A percentile compares a stretch with the other conserved stretches of the same genome.
These are phyloP conservation scores for Saccharomyces mikatae DNA, from an alignment of 805 yeast genomes.

Conservation along the genomic window DNA sequence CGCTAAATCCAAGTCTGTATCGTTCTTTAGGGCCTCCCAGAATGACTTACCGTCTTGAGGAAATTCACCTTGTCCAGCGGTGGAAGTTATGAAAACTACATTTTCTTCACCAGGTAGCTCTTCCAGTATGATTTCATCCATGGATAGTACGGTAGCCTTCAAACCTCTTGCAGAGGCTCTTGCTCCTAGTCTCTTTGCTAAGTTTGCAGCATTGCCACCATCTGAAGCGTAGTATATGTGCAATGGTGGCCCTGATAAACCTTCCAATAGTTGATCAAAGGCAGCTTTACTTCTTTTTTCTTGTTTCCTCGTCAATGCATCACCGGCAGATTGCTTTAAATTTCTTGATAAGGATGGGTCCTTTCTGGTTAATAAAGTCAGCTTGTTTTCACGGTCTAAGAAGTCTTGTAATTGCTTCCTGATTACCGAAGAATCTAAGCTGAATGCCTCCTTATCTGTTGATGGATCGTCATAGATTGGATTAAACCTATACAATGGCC, in stretches of 20 bases:
- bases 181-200: conserved; percentile 71
- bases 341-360: conserved; percentile 73
- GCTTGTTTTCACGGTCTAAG: conserved; percentile 82
- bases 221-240: conserved; percentile 84
- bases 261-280: conserved; percentile 67
- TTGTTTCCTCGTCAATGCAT: conserved; percentile 52
- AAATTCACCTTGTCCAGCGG: conserved; percentile 93
- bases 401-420: conserved; percentile 69
- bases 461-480: conserved; percentile 40
- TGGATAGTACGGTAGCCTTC: conserved; percentile 43
- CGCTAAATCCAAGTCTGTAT: conserved; percentile 55
- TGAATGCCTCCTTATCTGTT: conserved; percentile 49
- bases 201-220: conserved; percentile 78
- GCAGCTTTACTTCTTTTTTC: conserved; percentile 67
- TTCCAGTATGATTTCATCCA: conserved; percentile 64
- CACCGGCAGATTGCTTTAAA: conserved; percentile 54
- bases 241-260: conserved; percentile 86
- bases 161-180: conserved; percentile 74
- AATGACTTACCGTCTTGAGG: conserved; percentile 73
- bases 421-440: conserved; percentile 76
- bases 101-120: conserved; percentile 54
- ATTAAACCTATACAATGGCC: conserved; percentile 88
- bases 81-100: conserved; percentile 74
- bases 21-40: conserved; percentile 64
- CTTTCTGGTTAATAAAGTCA: conserved; percentile 63